Percentiles rank a stretch among this genome's conserved stretches.
phyloP scores from a whole-genome alignment of 1,284 basidiomycete species.

The Vanrija pseudolonga region DNA sequence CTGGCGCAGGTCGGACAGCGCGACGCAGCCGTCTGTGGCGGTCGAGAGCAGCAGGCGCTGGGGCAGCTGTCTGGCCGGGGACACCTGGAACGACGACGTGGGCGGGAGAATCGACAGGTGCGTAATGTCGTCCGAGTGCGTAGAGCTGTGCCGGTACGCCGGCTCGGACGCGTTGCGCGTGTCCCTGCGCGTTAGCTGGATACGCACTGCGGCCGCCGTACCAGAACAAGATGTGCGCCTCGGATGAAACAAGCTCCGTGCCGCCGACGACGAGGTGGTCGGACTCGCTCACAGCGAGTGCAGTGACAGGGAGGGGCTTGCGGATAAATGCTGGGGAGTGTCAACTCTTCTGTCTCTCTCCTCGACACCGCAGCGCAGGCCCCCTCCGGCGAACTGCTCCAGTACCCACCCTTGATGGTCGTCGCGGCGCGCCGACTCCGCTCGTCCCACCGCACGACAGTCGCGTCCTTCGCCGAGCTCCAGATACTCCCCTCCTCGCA shows the following conservation, averaged over 20 bases:
- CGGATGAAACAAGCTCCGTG: conserved; percentile 50
- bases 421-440: conserved; percentile 30
- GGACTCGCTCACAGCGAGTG: conserved; percentile 36
- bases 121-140: conserved; percentile 55
- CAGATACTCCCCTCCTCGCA: conserved; percentile 36
- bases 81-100: conserved; percentile 28
- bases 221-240: conserved; percentile 53
- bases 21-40: conserved; percentile 52
- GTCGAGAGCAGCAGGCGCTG: conserved; percentile 48
- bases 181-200: conserved; percentile 36
- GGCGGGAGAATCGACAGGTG: conserved; percentile 50
- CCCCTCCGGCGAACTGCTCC: too few relatives aligned
- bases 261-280: conserved; percentile 51
- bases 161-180: conserved; percentile 41
- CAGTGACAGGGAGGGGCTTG: conserved; percentile 44
- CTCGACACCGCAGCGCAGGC: too few relatives aligned
- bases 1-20: conserved; percentile 48
- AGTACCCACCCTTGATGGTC: conserved; percentile 43
- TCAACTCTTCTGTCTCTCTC: too few relatives aligned
- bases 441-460: conserved; percentile 47
- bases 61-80: conserved; percentile 17
- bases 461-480: conserved; percentile 42
- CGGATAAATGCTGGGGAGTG: conserved; percentile 35
- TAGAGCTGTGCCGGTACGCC: conserved; percentile 50
- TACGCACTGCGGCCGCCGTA: conserved; percentile 13